Evolutionary conservation across 2,329 filamentous ascomycete species (phyloP).

Genomic region (Nothophoma quercina): DNA sequence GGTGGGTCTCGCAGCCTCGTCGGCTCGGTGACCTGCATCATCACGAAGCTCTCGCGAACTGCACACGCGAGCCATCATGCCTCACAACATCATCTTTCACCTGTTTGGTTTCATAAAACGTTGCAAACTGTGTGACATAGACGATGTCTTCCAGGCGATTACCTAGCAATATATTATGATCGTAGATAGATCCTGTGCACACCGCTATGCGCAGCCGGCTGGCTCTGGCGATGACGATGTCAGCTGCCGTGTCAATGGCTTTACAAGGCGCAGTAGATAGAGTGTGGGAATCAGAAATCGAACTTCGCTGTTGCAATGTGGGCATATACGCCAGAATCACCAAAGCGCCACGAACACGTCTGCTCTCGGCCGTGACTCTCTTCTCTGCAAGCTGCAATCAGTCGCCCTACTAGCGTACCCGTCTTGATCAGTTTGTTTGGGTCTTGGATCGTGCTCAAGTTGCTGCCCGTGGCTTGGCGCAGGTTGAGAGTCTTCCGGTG

Average conservation of each 20-base stretch:
- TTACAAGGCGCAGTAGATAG: conserved; percentile 19
- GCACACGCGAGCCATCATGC: conserved; percentile 9
- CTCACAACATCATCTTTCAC: not conserved
- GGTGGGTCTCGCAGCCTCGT: conserved; percentile 18
- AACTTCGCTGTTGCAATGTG: not conserved
- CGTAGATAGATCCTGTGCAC: too few species aligned
- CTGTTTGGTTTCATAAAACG: not conserved
- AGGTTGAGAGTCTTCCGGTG: conserved; percentile 3
- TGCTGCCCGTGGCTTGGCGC: conserved; percentile 35
- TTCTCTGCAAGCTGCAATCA: conserved; percentile 9
- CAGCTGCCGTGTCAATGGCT: conserved; percentile 2
- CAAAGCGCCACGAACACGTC: not conserved
- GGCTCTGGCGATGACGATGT: conserved; percentile 1
- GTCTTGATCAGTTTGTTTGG: conserved; percentile 30
- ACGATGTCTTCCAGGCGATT: too few species aligned
- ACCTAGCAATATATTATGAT: too few species aligned
- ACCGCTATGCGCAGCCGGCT: not conserved
- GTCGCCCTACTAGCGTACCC: conserved; percentile 12
- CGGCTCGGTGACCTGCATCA: conserved; percentile 16
- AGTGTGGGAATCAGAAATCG: conserved; percentile 10
- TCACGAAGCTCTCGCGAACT: conserved; percentile 20
- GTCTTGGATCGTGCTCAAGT: conserved; percentile 20
- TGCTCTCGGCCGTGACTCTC: not conserved
- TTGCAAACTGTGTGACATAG: not conserved
- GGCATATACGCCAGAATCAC: not conserved